Conservation (phyloP, 257 asterid species). For the Coffea eugenioides region DNA sequence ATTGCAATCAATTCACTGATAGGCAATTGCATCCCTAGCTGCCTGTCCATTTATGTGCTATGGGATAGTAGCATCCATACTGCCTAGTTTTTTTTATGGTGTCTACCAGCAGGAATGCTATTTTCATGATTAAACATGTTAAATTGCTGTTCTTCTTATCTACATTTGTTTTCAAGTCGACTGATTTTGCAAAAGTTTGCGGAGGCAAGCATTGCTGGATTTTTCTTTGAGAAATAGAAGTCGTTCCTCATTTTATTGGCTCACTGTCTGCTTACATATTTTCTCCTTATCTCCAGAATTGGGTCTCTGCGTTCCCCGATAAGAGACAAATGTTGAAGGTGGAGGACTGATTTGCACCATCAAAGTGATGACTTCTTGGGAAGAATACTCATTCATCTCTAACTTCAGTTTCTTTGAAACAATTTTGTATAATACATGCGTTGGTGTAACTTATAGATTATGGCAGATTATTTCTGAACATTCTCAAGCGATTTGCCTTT, state of each 20-base stretch:
- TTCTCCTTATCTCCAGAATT: slow-evolving; percentile 48
- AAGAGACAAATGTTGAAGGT: slow-evolving; percentile 34
- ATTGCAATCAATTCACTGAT: neutral
- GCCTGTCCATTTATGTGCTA: neutral
- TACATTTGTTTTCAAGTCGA: neutral
- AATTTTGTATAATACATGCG: neutral
- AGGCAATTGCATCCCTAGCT: neutral
- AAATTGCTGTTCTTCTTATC: neutral
- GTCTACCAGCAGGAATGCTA: neutral
- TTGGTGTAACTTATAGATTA: neutral
- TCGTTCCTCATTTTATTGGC: neutral
- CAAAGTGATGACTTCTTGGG: neutral
- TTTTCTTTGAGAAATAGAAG: neutral
- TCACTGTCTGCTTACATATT: slow-evolving; percentile 22
- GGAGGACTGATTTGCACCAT: slow-evolving; percentile 28
- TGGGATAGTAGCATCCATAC: neutral
- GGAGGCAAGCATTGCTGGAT: neutral
- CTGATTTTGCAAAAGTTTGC: neutral
- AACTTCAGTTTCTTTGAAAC: neutral
- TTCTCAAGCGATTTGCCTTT: neutral
- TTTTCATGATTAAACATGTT: neutral
- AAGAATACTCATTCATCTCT: neutral
- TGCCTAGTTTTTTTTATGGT: neutral
- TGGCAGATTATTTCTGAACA: neutral
- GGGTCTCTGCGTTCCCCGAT: slow-evolving; percentile 81